Conservation (phyloP, 495 filamentous ascomycete species). For the Evansstolkia leycettana region DNA sequence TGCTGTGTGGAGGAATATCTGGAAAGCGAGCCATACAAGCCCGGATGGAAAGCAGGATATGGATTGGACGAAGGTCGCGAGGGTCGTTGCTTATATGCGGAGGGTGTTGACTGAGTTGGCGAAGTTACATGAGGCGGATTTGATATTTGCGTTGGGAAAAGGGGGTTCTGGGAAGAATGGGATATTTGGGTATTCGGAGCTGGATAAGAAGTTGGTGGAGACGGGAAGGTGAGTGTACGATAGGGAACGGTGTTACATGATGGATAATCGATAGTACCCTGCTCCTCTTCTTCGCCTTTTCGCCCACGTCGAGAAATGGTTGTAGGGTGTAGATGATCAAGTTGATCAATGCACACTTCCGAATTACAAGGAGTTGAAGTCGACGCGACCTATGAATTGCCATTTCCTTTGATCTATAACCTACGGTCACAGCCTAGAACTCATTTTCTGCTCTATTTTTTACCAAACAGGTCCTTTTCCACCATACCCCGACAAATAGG, state of each 20-base stretch:
- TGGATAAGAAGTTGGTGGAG: conserved; percentile 24
- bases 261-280: too few relatives aligned
- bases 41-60: conserved; percentile 42
- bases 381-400: too few relatives aligned
- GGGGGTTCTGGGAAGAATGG: conserved; percentile 9
- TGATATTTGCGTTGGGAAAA: conserved; percentile 24
- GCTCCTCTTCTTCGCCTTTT: too few relatives aligned
- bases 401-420: not conserved
- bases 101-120: conserved; percentile 51
- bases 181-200: conserved; percentile 24
- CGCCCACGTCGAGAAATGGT: too few relatives aligned
- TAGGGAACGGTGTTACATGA: too few relatives aligned
- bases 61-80: conserved; percentile 57
- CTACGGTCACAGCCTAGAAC: too few relatives aligned
- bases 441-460: conserved; percentile 12
- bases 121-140: conserved; percentile 44
- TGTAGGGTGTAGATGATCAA: too few relatives aligned
- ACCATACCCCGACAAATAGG: conserved; percentile 79
- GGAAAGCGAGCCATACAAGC: conserved; percentile 45
- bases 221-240: conserved; percentile 9
- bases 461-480: conserved; percentile 66
- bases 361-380: too few relatives aligned
- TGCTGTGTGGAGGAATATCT: conserved; percentile 90
- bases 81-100: conserved; percentile 70
- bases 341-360: too few relatives aligned